Conservation (phyloP, 345 rosid species). For the Theobroma cacao region DNA sequence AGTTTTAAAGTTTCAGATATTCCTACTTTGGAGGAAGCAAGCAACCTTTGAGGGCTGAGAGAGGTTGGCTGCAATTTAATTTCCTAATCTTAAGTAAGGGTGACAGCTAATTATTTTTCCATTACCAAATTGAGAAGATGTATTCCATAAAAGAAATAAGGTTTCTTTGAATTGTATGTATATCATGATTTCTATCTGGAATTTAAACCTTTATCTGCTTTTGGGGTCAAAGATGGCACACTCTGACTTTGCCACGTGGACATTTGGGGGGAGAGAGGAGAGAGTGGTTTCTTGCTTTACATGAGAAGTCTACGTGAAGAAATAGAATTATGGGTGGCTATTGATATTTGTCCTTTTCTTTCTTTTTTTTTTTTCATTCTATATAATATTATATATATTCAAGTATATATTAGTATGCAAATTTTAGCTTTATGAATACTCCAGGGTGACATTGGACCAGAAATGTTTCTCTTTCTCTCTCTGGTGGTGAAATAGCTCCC, state of each 20-base stretch:
- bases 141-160: too few species aligned
- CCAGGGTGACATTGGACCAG: constrained; percentile 67
- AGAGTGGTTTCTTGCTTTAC: background rate
- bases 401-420: background rate
- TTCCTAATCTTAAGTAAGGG: background rate
- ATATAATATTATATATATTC: background rate
- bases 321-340: background rate
- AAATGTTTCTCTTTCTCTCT: constrained; percentile 29
- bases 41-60: background rate
- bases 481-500: constrained; percentile 27
- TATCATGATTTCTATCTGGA: background rate
- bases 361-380: background rate
- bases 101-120: background rate
- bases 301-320: constrained; percentile 16
- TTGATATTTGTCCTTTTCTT: background rate
- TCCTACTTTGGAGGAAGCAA: background rate
- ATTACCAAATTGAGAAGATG: too few species aligned
- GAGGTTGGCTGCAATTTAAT: background rate
- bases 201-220: background rate
- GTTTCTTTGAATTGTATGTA: too few species aligned
- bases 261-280: background rate
- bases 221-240: background rate
- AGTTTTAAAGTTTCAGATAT: background rate
- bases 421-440: constrained; percentile 55
- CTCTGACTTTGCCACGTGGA: background rate